Conservation (phyloP, 768 basidiomycete genomes). For the Agrocybe pediades region DNA sequence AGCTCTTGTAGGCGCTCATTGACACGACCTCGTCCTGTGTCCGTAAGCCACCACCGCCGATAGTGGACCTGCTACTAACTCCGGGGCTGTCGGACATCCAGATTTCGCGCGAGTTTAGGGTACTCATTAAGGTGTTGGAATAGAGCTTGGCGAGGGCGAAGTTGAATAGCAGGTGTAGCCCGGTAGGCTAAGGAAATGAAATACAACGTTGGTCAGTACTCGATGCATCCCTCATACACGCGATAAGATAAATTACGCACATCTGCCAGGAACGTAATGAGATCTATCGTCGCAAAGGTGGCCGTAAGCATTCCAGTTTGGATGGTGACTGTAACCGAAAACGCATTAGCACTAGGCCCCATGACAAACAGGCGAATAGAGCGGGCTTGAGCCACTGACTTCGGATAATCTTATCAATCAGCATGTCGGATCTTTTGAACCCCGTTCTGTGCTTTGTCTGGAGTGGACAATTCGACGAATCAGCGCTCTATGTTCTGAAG, state of each 20-base stretch:
- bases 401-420: slow-evolving; percentile 43
- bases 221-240: background rate
- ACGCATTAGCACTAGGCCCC: background rate
- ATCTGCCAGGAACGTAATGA: slow-evolving; percentile 29
- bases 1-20: too few species aligned
- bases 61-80: too few species aligned
- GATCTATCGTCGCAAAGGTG: slow-evolving; percentile 29
- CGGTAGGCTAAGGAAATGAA: background rate
- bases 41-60: too few species aligned
- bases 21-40: too few species aligned
- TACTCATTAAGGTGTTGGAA: slow-evolving; percentile 18
- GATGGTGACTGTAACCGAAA: slow-evolving; percentile 27
- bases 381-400: slow-evolving; percentile 16
- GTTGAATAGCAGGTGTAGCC: slow-evolving; percentile 17
- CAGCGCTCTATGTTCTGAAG: too few species aligned
- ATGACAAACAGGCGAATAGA: background rate
- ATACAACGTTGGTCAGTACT: background rate
- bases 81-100: slow-evolving; percentile 6
- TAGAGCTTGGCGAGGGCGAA: slow-evolving; percentile 16
- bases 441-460: slow-evolving; percentile 43
- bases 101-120: slow-evolving; percentile 14
- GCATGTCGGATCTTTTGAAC: slow-evolving; percentile 38
- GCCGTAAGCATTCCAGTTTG: slow-evolving; percentile 36
- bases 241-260: slow-evolving; percentile 13
- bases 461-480: too few species aligned